Evolutionary conservation across 495 filamentous ascomycete species (phyloP), one percentile per base, ranked within the genome.

Genomic region (Cercophora newfieldiana): DNA sequence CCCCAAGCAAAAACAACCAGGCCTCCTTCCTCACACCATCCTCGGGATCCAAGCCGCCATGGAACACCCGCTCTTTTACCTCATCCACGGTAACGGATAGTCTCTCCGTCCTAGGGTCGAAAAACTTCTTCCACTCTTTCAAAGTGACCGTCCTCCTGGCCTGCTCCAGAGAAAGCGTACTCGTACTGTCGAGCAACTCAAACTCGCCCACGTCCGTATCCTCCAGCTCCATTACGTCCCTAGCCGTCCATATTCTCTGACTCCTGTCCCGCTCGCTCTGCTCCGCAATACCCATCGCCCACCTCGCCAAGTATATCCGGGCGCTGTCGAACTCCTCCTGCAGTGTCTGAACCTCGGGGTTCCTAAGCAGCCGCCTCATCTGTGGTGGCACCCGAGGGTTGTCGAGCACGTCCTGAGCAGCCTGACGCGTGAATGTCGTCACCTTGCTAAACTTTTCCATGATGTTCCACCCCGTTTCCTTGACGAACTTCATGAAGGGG

Each of bases 271-370:
- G 82, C 74, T 99, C 95, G 71, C 93, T 91, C 79, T 98, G 95
- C 75, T 99, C 95, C 0, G 94, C 93, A 61, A 99, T 96, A 0
- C 92, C 96, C 95, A 98, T 98, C 0, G 95, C 95, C 95, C 95
- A 99, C 53, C 95, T 83, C 2, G 95, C 95, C 24, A 99, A 82
- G 70, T 99, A 99, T 44, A 99, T 80, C 66, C 95, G 85, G 6
- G 96, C 95, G 71, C 92, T 96, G 77, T 98, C 96, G 68, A 98
- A 99, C 74, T 99, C 95, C 66, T 97, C 94, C 74, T 95, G 92
- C 54, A 99, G 69, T 0, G 92, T 97, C 77, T 97, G 93, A 12
- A 99, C 94, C 73, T 99, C 94, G 0, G 95, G 96, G 63, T 96
- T 97, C 71, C 88, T 86, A 80, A 98, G 87, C 72, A 99, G 69